Evolutionary conservation across 1,284 basidiomycete species (phyloP).

Genomic region (Grifola frondosa): DNA sequence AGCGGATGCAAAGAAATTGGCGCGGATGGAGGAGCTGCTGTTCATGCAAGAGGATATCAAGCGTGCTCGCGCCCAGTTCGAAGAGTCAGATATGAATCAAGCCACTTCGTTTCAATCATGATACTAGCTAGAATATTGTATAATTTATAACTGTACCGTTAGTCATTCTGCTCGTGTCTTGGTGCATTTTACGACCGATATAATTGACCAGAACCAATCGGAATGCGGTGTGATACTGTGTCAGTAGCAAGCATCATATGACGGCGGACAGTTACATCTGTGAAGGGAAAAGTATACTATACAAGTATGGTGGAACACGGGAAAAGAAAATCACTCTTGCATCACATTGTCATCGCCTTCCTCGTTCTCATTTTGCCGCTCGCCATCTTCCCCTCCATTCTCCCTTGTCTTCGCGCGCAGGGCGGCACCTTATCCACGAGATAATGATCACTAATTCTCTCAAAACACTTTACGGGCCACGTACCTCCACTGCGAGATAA

Average conservation of each 20-base stretch:
- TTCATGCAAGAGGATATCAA: conserved; percentile 94
- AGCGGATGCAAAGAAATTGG: conserved; percentile 83
- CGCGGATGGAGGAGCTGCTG: conserved; percentile 83
- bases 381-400: conserved; percentile 26
- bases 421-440: conserved; percentile 41
- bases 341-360: conserved; percentile 52
- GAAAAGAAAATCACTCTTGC: conserved; percentile 47
- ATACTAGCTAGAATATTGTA: neutral
- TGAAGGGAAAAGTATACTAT: too few species aligned
- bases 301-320: too few species aligned
- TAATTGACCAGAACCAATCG: too few species aligned
- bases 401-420: conserved; percentile 40
- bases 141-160: conserved; percentile 9
- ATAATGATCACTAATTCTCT: conserved; percentile 3
- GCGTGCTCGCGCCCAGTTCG: conserved; percentile 79
- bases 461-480: conserved; percentile 18
- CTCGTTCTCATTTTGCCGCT: conserved; percentile 25
- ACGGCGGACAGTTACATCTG: too few species aligned
- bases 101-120: conserved; percentile 41
- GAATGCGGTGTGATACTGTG: too few species aligned
- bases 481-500: conserved; percentile 68
- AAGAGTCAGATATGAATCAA: conserved; percentile 61
- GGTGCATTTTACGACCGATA: too few species aligned
- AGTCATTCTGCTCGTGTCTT: too few species aligned
- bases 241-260: too few species aligned